Conservation (phyloP, 2,329 filamentous ascomycete species). For the Colletotrichum sp. region DNA sequence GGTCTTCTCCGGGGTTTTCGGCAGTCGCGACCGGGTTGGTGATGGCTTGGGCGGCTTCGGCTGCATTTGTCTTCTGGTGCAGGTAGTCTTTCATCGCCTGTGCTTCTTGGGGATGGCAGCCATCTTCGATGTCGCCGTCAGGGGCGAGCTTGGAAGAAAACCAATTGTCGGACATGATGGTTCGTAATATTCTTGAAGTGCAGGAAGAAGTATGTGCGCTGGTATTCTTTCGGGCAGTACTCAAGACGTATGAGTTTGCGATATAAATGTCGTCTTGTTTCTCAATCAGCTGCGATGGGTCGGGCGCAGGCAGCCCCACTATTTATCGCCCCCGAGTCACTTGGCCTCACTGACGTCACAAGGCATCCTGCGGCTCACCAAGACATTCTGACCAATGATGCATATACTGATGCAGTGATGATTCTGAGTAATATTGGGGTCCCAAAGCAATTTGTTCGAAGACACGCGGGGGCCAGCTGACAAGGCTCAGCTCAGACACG, state of each 20-base stretch:
- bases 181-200: not conserved
- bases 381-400: not conserved
- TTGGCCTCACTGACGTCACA: not conserved
- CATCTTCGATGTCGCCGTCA: not conserved
- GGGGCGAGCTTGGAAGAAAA: not conserved
- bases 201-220: fast-evolving
- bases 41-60: not conserved
- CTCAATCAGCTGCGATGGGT: not conserved
- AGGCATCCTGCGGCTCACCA: not conserved
- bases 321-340: not conserved
- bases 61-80: not conserved
- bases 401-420: not conserved
- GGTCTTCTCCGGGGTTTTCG: not conserved
- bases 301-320: not conserved
- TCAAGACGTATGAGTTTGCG: not conserved
- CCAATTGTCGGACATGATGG: not conserved
- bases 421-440: not conserved
- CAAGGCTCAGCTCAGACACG: not conserved
- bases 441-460: not conserved
- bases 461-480: not conserved
- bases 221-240: not conserved
- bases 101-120: not conserved
- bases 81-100: not conserved
- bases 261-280: not conserved
- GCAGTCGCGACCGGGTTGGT: not conserved